Evolutionary conservation across 2,329 filamentous ascomycete genomes (phyloP), one percentile per base, ranked within the genome.

Genomic region (Neonectria ditissima): DNA sequence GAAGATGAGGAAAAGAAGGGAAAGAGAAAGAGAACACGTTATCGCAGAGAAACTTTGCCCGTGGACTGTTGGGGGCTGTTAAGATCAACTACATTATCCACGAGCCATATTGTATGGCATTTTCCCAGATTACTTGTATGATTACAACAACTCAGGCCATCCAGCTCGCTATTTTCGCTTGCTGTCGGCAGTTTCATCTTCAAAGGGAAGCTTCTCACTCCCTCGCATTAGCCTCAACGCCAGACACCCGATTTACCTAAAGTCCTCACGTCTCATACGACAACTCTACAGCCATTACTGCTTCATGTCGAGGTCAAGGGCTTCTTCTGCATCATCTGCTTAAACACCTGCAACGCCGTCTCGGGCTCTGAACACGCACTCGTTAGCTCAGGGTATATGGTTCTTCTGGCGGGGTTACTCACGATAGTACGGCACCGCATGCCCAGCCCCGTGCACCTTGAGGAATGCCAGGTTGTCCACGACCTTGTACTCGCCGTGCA

Each of bases 371-470:
- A 26, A 18, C 26, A 18, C 10, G 26, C 47, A 72, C 55, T 24
- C 24, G n/a, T 50, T 16, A 10, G 22, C n/a, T 16, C 20, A 10
- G 14, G 7, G 22, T 28, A 18, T 0, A 9, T 34, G 9, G 5
- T 4, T 18, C 9, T 9, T 24, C 28, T 13, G 11, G 18, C n/a
- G 2, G 24, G 7, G 32, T 11, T 2, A 65, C 72, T 72, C 51
- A 74, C 72, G 72, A 32, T 85, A 84, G 41, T 81, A 83, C 0
- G 85, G 83, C 4, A 86, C 81, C 65, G 86, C 82, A 67, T 89
- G 87, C 0, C 87, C 87, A 2, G 86, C 82, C 69, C 87, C 83
- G 70, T 86, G 88, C 16, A 89, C 83, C 0, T 87, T 80, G 20
- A 84, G 81, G 73, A 88, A 89, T 2, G 83, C 85, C 62, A 89